Evolutionary conservation across 2,329 filamentous ascomycete species (phyloP).

Genomic region (Alternaria panax): DNA sequence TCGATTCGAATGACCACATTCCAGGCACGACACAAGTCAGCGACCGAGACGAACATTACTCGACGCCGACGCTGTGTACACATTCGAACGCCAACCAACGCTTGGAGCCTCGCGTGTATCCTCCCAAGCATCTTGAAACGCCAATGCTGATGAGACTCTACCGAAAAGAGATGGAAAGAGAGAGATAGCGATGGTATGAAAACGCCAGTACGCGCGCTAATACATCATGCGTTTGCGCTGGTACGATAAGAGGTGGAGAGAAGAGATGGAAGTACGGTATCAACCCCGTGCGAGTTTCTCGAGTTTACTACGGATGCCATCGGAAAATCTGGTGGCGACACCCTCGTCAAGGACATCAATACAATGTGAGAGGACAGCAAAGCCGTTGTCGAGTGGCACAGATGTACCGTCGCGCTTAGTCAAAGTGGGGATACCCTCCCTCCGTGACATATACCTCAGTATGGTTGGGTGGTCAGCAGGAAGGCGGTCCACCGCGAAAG

Average conservation of each 20-base stretch:
- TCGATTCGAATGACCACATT: conserved; percentile 9
- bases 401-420: conserved; percentile 59
- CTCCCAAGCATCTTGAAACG: conserved; percentile 23
- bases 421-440: conserved; percentile 61
- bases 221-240: conserved; percentile 8
- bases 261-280: conserved; percentile 14
- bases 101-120: conserved; percentile 1
- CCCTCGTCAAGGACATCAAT: conserved; percentile 63
- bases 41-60: conserved; percentile 11
- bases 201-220: conserved; percentile 12
- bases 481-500: conserved; percentile 61
- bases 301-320: conserved; percentile 63
- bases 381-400: conserved; percentile 57
- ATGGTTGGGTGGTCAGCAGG: conserved; percentile 61
- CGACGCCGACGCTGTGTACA: conserved; percentile 9
- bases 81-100: conserved; percentile 20
- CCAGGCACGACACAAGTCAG: conserved; percentile 8
- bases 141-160: conserved; percentile 24
- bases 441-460: conserved; percentile 60
- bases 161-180: conserved; percentile 24
- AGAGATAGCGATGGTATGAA: background rate
- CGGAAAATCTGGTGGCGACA: conserved; percentile 60
- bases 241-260: conserved; percentile 5
- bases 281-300: conserved; percentile 52
- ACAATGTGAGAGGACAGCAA: conserved; percentile 59